These are phyloP conservation scores for Aspergillus melleus DNA, from an alignment of 2,329 filamentous ascomycete genomes.

Conservation along the genomic window DNA sequence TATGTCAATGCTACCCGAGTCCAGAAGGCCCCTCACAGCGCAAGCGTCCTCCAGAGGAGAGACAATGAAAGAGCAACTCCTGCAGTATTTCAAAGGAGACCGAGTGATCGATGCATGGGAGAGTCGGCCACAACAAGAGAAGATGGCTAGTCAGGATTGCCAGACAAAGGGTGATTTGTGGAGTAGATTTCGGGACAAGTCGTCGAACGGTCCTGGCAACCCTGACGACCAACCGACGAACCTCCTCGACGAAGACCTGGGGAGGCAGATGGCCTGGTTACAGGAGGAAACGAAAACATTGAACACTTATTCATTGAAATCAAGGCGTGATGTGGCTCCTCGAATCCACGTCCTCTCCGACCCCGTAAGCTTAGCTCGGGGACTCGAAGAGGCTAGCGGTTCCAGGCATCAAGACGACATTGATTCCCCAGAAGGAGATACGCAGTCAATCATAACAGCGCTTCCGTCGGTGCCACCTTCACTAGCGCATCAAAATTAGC, in stretches of 20 bases:
- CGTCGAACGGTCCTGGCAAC: constrained; percentile 16
- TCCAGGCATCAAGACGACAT: background rate
- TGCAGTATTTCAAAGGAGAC: constrained; percentile 35
- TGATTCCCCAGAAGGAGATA: constrained; percentile 10
- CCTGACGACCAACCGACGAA: constrained; percentile 8
- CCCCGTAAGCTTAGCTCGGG: constrained; percentile 25
- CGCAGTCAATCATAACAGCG: constrained; percentile 28
- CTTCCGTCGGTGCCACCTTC: constrained; percentile 24
- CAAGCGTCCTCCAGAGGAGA: constrained; percentile 19
- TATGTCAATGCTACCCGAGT: constrained; percentile 10
- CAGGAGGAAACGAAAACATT: constrained; percentile 26
- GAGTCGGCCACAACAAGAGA: constrained; percentile 23
- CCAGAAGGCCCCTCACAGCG: constrained; percentile 7
- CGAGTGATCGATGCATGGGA: constrained; percentile 36
- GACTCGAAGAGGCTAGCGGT: constrained; percentile 10
- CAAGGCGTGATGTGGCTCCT: constrained; percentile 26
- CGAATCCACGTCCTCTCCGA: constrained; percentile 33
- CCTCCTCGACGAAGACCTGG: constrained; percentile 17
- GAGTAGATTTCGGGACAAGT: constrained; percentile 33
- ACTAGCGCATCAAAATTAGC: background rate
- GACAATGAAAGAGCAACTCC: constrained; percentile 33
- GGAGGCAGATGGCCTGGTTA: constrained; percentile 32
- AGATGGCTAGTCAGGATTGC: constrained; percentile 9
- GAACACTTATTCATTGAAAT: constrained; percentile 34
- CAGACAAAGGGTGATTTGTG: constrained; percentile 25